Evolutionary conservation across 257 asterid species (phyloP).

Genomic region (Primulina huaijiensis): DNA sequence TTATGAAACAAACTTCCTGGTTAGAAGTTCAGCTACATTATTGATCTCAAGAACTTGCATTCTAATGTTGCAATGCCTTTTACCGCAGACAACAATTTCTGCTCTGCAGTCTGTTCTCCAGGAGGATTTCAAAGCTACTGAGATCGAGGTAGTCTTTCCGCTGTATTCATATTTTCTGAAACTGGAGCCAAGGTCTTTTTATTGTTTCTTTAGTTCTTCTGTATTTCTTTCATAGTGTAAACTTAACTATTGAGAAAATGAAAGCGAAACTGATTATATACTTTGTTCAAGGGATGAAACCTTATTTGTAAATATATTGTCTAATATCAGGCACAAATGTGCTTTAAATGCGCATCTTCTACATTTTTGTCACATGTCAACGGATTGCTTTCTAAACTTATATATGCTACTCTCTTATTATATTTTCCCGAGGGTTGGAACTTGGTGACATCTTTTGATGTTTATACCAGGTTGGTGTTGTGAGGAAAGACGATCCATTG

Average conservation of each 20-base stretch:
- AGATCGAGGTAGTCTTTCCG: constrained; percentile 74
- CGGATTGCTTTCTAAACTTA: neutral
- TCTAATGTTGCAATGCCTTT: constrained; percentile 22
- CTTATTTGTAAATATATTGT: neutral
- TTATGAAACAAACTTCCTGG: neutral
- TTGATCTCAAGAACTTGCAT: neutral
- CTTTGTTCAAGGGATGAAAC: neutral
- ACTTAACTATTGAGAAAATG: neutral
- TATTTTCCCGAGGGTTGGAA: neutral
- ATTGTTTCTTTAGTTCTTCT: neutral
- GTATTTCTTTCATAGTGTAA: neutral
- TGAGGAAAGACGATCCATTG: constrained; percentile 63
- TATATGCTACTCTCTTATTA: neutral
- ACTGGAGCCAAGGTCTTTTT: neutral
- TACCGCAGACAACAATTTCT: constrained; percentile 74
- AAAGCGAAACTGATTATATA: neutral
- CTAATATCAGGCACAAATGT: no score
- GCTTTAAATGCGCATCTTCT: neutral
- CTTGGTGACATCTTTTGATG: neutral
- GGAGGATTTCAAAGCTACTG: constrained; percentile 97
- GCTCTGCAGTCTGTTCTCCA: constrained; percentile 97
- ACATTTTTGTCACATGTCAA: neutral
- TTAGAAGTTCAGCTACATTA: neutral
- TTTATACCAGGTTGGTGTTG: constrained; percentile 77
- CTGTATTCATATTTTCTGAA: neutral